phyloP scores from a whole-genome alignment of 2,329 filamentous ascomycete species.

The Ophidiomyces ophidiicola region DNA sequence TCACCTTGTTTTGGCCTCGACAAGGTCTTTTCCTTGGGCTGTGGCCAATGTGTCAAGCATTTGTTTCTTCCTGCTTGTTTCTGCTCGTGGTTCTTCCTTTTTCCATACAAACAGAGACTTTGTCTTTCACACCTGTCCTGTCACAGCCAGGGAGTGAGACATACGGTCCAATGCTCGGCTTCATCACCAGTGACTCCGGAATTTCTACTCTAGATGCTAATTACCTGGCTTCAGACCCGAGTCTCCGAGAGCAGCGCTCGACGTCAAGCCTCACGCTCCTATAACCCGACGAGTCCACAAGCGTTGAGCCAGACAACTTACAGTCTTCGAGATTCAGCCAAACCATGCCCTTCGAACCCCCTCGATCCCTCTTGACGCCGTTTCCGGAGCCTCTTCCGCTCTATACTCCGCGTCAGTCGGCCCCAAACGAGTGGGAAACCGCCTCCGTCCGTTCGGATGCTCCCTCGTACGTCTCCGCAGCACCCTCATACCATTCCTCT shows the following conservation, averaged over 20 bases:
- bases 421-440: slow-evolving; percentile 47
- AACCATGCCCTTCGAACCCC: slow-evolving; percentile 13
- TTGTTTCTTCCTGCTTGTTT: not conserved
- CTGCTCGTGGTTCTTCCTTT: not conserved
- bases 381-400: slow-evolving; percentile 15
- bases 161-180: too few species aligned
- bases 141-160: too few species aligned
- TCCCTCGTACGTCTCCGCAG: slow-evolving; percentile 57
- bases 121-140: too few species aligned
- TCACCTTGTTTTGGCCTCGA: slow-evolving; percentile 7
- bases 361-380: slow-evolving; percentile 16
- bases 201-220: slow-evolving; percentile 6
- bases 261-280: not conserved
- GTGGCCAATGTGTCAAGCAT: not conserved
- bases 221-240: not conserved
- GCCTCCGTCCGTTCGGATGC: slow-evolving; percentile 54
- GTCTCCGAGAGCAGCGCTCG: not conserved
- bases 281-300: not conserved
- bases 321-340: not conserved
- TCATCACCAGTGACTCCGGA: not conserved
- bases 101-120: too few species aligned
- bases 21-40: not conserved
- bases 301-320: not conserved
- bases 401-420: slow-evolving; percentile 15
- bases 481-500: slow-evolving; percentile 50